Conservation (phyloP, 2,329 filamentous ascomycete species). For the Phoma sp. region DNA sequence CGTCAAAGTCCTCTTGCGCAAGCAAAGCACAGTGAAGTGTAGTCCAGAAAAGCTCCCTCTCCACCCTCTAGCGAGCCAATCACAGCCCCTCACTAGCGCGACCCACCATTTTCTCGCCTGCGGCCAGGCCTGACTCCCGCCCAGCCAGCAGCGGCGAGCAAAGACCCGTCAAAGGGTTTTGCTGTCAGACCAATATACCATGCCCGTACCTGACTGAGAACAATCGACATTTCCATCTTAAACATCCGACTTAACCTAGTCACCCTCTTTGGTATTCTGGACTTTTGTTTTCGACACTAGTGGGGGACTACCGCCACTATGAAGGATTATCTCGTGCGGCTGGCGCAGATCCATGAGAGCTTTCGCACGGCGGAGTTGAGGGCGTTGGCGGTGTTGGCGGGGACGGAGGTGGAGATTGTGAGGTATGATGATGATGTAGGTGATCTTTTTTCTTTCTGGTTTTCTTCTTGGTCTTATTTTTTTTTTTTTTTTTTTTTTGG, state of each 20-base stretch:
- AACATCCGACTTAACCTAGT: neutral
- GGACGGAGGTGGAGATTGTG: conserved; percentile 73
- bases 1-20: too few relatives aligned
- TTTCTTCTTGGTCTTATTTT: too few relatives aligned
- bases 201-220: conserved; percentile 31
- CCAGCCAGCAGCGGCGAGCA: neutral
- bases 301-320: conserved; percentile 22
- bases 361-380: conserved; percentile 86
- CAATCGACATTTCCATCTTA: neutral
- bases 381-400: conserved; percentile 73
- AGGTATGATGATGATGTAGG: conserved; percentile 76
- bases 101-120: conserved; percentile 14
- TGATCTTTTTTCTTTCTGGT: conserved; percentile 14
- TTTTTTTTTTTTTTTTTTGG: too few relatives aligned
- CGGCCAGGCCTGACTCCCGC: conserved; percentile 4
- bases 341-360: conserved; percentile 87
- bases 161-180: neutral
- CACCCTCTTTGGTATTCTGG: too few relatives aligned
- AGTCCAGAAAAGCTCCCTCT: conserved; percentile 2
- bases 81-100: neutral
- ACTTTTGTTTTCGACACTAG: neutral
- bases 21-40: neutral
- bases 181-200: conserved; percentile 3
- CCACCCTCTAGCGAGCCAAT: conserved; percentile 9
- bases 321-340: conserved; percentile 82